phyloP scores from a whole-genome alignment of 1,284 basidiomycete genomes.

The Rhizoctonia solani region DNA sequence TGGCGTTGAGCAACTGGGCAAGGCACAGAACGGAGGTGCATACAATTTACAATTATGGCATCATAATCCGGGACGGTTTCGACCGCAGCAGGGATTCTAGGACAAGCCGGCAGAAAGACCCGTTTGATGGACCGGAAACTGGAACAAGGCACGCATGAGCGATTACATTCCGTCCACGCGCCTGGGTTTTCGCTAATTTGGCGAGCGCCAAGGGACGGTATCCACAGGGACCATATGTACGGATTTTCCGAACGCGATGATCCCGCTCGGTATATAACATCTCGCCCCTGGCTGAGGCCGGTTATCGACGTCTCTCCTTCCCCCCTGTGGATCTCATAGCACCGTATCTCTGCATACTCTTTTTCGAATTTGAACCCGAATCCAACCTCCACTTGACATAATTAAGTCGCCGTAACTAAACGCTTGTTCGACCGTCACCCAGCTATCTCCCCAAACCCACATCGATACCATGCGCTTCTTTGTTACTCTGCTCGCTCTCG shows the following conservation, averaged over 20 bases:
- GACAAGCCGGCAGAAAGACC: neutral
- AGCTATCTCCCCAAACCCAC: conserved; percentile 8
- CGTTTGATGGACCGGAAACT: neutral
- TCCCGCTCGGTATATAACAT: neutral
- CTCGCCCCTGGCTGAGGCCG: neutral
- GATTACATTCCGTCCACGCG: neutral
- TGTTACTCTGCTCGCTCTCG: neutral
- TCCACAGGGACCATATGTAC: conserved; percentile 14
- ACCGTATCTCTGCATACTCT: too few species aligned
- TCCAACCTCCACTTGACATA: too few species aligned
- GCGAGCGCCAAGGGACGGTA: conserved; percentile 10
- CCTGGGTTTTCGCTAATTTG: conserved; percentile 9
- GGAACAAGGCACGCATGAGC: conserved; percentile 4
- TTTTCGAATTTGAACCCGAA: too few species aligned
- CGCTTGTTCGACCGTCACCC: neutral
- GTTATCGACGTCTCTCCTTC: neutral
- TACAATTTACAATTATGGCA: too few species aligned
- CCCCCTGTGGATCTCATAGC: neutral
- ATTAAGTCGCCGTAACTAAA: neutral
- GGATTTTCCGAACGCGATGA: conserved; percentile 6
- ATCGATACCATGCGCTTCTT: conserved; percentile 13
- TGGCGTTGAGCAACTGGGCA: too few species aligned
- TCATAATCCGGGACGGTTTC: too few species aligned
- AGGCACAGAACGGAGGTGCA: too few species aligned
- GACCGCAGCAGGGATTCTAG: neutral